Conservation (phyloP, 176 grass and related monocot species). For the Rhipidocladum racemiflorum region DNA sequence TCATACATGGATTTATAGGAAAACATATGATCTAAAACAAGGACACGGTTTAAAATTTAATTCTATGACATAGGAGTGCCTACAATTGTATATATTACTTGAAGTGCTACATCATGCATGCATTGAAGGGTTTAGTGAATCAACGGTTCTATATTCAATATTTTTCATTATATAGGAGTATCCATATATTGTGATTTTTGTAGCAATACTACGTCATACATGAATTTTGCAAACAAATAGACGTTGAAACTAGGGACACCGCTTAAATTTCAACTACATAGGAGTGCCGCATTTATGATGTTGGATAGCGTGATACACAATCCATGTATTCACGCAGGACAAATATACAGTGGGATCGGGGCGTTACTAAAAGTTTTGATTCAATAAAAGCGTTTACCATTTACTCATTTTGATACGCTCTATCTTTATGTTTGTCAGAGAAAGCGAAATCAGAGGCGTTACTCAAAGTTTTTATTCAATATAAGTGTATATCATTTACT, state of each 20-base stretch:
- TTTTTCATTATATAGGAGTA: neutral
- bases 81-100: neutral
- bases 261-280: neutral
- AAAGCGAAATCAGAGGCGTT: neutral
- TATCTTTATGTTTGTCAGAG: neutral
- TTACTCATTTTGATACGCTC: neutral
- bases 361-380: neutral
- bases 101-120: neutral
- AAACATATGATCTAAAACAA: neutral
- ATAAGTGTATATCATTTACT: neutral
- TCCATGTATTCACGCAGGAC: neutral
- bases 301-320: neutral
- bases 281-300: neutral
- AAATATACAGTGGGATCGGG: neutral
- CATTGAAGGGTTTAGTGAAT: neutral
- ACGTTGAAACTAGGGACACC: neutral
- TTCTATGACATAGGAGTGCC: neutral
- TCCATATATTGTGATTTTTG: neutral
- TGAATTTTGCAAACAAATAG: neutral
- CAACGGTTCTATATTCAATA: neutral
- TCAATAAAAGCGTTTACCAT: neutral
- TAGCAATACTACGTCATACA: neutral
- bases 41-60: neutral
- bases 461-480: no score
- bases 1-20: neutral